Base-by-base conservation (phyloP, 2,329 filamentous ascomycete species). In the Stemphylium beticola region DNA sequence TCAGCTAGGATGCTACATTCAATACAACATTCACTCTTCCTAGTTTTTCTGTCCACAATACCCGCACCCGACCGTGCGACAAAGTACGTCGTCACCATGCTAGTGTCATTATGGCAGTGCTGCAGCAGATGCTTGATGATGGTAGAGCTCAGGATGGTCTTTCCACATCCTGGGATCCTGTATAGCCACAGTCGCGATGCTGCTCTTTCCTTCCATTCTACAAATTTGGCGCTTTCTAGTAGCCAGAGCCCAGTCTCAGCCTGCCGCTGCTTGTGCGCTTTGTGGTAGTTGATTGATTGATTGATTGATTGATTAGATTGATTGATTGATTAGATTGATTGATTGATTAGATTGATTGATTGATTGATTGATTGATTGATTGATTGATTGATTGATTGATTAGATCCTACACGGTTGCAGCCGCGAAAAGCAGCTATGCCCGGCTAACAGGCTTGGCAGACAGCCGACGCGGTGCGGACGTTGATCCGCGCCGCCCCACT, bases 81-180 rank as follows among this genome's bases (percentile, higher is more conserved):
- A n/a, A n/a, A n/a, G n/a, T 70, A 71, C 9, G 54, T 55, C 1
- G 49, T 57, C 11, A 61, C 63, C 15, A 47, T 57, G 0, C 39
- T 42, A 38, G 49, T 17, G 20, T 65, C 41, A 9, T 55, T 20
- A 4, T 51, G 12, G 38, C 53, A 63, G 34, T 62, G 24, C 22
- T 61, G 42, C 8, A 71, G 45, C 44, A 73, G 8, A 44, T 71
- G 48, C 50, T 74, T 45, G n/a, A 78, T 64, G 22, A 79, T 58
- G 2, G 67, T 74, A 5, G 73, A 77, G 53, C 71, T 73, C 0
- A 79, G 65, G 47, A 79, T 64, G 0, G 76, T 78, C 56, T 79
- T 79, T 10, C 78, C 77, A 43, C 76, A 79, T 33, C 77, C 77
- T 15, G 74, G 68, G 18, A 76, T 77, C 1, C 77, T 74, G 57